Evolutionary conservation across 2,329 filamentous ascomycete species (phyloP).

Genomic region (Colletotrichum spaethianum): DNA sequence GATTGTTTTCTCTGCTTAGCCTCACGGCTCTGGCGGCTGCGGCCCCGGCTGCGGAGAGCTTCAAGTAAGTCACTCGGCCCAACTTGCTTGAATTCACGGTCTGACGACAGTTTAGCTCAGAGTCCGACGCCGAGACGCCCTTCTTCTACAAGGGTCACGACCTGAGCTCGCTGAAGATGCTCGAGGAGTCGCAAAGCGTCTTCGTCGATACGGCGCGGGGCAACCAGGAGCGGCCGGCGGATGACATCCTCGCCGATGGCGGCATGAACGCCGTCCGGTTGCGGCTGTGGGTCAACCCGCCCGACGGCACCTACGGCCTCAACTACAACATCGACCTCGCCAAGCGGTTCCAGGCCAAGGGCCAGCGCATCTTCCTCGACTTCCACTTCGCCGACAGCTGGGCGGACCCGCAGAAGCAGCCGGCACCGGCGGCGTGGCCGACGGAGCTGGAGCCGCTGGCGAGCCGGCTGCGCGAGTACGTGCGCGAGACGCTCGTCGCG

Average conservation of each 20-base stretch:
- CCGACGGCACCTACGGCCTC: constrained; percentile 37
- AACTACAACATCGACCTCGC: constrained; percentile 49
- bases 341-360: constrained; percentile 51
- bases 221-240: constrained; percentile 29
- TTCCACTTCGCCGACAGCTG: constrained; percentile 51
- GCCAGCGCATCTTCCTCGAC: constrained; percentile 54
- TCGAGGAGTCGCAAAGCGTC: constrained; percentile 32
- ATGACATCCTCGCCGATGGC: constrained; percentile 38
- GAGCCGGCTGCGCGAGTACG: constrained; percentile 50
- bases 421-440: constrained; percentile 52
- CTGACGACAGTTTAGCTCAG: constrained; percentile 8
- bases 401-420: constrained; percentile 54
- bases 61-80: constrained; percentile 15
- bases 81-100: neutral
- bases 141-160: constrained; percentile 40
- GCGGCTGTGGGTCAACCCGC: constrained; percentile 36
- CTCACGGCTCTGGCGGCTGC: constrained; percentile 27
- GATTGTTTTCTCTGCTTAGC: constrained; percentile 27
- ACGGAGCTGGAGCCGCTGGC: constrained; percentile 48
- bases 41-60: constrained; percentile 16
- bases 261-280: constrained; percentile 38
- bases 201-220: constrained; percentile 34
- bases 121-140: constrained; percentile 8
- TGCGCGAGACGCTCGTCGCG: constrained; percentile 52
- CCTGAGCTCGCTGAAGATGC: constrained; percentile 38